phyloP scores from a whole-genome alignment of 23 red algal genomes.

The Gracilaria gracilis region DNA sequence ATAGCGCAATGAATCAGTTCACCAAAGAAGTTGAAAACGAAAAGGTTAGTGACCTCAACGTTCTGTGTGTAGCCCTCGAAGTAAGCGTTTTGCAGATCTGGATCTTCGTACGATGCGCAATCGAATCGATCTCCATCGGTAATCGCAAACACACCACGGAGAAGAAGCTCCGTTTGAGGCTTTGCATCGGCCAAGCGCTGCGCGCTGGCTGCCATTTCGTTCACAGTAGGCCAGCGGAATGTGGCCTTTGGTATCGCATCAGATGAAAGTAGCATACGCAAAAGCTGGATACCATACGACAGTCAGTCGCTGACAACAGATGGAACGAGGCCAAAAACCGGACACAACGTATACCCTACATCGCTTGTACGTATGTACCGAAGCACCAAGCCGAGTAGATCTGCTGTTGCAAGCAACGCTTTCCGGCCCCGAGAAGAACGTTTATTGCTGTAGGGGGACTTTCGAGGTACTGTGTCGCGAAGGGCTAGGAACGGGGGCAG shows the following conservation, averaged over 20 bases:
- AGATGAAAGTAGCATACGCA: not conserved
- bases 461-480: too few relatives aligned
- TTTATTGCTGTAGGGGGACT: too few relatives aligned
- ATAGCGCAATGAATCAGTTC: conserved; percentile 4
- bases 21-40: conserved; percentile 10
- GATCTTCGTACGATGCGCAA: not conserved
- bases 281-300: not conserved
- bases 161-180: not conserved
- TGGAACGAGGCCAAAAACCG: conserved; percentile 11
- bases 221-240: too few relatives aligned
- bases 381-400: not conserved
- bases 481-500: too few relatives aligned
- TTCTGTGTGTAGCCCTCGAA: not conserved
- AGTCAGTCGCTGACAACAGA: not conserved
- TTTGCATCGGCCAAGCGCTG: not conserved
- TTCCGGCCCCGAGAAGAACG: not conserved
- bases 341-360: not conserved
- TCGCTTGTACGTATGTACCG: not conserved
- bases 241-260: too few relatives aligned
- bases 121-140: not conserved
- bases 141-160: not conserved
- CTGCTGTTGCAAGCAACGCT: not conserved
- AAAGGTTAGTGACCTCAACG: not conserved
- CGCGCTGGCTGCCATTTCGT: not conserved
- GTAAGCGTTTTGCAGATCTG: not conserved